Percentiles rank a stretch among this genome's conserved stretches.
Evolutionary conservation across 1,139 yeast species (phyloP).

Genomic region (Sugiyamaella paludigena): DNA sequence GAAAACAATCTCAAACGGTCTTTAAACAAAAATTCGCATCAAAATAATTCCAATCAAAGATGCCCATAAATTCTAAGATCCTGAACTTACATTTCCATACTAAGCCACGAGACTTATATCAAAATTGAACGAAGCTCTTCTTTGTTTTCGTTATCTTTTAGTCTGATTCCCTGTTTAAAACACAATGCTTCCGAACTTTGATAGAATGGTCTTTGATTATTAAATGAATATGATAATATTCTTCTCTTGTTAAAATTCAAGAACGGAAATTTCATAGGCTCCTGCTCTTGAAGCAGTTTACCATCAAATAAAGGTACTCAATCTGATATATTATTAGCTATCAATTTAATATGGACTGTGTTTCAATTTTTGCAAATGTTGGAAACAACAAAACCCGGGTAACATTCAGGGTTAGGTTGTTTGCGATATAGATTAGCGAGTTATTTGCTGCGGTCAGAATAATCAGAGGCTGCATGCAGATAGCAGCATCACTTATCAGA

Average conservation of each 20-base stretch:
- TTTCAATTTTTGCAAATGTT: not conserved
- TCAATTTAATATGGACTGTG: no score
- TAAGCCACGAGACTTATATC: not conserved
- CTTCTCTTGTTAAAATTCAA: not conserved
- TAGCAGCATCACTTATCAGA: no score
- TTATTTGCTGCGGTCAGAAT: not conserved
- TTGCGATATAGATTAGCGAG: not conserved
- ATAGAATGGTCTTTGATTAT: not conserved
- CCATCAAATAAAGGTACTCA: no score
- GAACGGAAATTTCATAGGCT: not conserved
- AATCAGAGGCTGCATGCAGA: not conserved
- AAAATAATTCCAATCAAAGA: no score
- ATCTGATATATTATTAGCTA: no score
- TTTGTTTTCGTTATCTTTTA: not conserved
- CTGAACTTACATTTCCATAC: slow-evolving; percentile 6
- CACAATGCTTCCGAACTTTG: no score
- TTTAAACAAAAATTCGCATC: no score
- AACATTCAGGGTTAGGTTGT: not conserved
- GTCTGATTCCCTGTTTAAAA: no score
- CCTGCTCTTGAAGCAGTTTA: no score
- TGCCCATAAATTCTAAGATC: no score
- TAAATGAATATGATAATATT: not conserved
- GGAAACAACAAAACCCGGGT: not conserved
- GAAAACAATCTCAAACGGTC: not conserved
- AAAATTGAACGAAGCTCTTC: no score